Percentiles rank a stretch among this genome's conserved stretches.
These are phyloP conservation scores for Hordeum marinum DNA, from an alignment of 176 grass and related monocot species.

Conservation along the genomic window DNA sequence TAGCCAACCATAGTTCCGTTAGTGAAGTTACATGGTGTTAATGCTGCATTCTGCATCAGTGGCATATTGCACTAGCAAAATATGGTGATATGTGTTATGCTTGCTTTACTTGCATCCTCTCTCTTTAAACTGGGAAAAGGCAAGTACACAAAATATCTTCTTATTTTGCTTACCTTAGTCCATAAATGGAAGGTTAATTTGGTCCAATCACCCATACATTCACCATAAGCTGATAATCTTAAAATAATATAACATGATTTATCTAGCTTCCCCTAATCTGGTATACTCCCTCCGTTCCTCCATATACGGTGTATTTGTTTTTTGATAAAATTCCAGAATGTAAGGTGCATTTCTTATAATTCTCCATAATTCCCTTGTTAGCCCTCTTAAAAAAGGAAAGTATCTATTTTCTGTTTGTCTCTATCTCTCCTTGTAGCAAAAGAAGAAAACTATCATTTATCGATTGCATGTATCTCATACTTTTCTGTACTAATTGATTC, in stretches of 20 bases:
- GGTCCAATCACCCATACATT: neutral
- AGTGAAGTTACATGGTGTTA: slow-evolving; percentile 14
- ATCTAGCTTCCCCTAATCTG: slow-evolving; percentile 1
- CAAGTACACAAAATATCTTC: neutral
- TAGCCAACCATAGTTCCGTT: neutral
- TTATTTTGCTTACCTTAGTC: neutral
- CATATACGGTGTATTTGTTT: too few relatives aligned
- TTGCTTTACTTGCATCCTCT: slow-evolving; percentile 6
- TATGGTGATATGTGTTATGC: neutral
- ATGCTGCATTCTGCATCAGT: neutral
- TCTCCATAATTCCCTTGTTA: too few relatives aligned
- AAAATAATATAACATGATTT: neutral
- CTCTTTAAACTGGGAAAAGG: neutral
- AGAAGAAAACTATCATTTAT: too few relatives aligned
- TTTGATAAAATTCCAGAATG: too few relatives aligned
- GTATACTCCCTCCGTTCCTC: too few relatives aligned
- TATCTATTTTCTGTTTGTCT: too few relatives aligned
- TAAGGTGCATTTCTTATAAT: too few relatives aligned
- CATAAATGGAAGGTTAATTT: neutral
- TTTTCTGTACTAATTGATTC: too few relatives aligned
- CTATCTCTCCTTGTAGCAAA: too few relatives aligned
- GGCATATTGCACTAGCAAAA: neutral
- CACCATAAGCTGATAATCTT: slow-evolving; percentile 1
- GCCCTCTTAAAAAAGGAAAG: too few relatives aligned
- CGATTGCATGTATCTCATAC: too few relatives aligned